Percentiles rank a stretch among this genome's conserved stretches.
Conservation (phyloP, 2,329 filamentous ascomycete genomes). For the Clarireedia sp. region DNA sequence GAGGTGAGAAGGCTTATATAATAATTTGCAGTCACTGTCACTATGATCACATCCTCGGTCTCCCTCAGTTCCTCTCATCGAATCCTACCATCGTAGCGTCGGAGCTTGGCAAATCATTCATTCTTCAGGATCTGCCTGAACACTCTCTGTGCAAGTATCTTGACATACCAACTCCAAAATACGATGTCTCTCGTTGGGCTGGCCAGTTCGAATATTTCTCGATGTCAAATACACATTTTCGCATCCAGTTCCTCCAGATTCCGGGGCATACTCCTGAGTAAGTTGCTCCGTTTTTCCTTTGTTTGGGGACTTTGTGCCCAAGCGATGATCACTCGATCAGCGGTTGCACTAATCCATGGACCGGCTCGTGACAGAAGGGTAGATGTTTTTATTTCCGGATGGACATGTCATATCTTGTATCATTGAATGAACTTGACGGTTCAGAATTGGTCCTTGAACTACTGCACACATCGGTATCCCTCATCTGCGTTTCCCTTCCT, state of each 20-base stretch:
- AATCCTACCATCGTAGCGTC: conserved; percentile 29
- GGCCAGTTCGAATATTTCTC: conserved; percentile 30
- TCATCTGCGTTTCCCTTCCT: conserved; percentile 17
- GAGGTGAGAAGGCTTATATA: conserved; percentile 30
- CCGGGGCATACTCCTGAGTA: conserved; percentile 41
- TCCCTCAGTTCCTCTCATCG: conserved; percentile 19
- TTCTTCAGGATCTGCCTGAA: conserved; percentile 32
- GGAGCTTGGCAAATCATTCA: conserved; percentile 32
- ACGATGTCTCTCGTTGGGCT: conserved; percentile 36
- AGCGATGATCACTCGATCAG: too few species aligned
- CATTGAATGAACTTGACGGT: too few species aligned
- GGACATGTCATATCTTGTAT: too few species aligned
- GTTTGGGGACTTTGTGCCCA: too few species aligned
- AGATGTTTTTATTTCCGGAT: too few species aligned
- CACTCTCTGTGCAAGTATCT: conserved; percentile 36
- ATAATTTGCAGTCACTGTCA: conserved; percentile 41
- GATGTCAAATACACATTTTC: conserved; percentile 23
- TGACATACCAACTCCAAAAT: conserved; percentile 32
- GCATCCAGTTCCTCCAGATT: conserved; percentile 37
- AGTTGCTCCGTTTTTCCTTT: conserved; percentile 14
- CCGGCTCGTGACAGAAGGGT: too few species aligned
- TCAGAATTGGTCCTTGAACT: too few species aligned
- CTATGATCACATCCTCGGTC: conserved; percentile 35
- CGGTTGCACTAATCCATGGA: too few species aligned
- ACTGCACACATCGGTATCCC: too few species aligned